Evolutionary conservation across 2,329 filamentous ascomycete species (phyloP), one percentile per base, ranked within the genome.

Genomic region (Hymenoscyphus infarciens): DNA sequence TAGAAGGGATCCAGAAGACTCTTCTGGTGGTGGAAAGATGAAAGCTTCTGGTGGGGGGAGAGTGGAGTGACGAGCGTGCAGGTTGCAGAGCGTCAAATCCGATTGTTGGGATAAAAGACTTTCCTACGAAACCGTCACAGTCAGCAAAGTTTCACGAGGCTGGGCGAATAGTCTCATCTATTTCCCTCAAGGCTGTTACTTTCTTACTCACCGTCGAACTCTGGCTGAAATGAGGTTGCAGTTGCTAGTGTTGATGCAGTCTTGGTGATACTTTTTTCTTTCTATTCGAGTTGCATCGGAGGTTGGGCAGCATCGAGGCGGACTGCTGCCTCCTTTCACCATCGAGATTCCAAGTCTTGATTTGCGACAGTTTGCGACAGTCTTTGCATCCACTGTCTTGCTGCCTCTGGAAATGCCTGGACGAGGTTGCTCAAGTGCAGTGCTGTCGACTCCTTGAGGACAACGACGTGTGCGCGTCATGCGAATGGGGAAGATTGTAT

Each of bases 211-310:
- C 39, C 39, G 22, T 52, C 11, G n/a, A 52, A 52, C 45, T 52
- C 45, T 52, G 45, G 45, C 45, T 52, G 45, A 52, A 22, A 52
- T 52, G 45, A 52, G 45, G 45, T 52, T 52, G 19, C 45, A 52
- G 19, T 52, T 38, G 33, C 3, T 35, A 11, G 7, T 8, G 31
- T 33, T 33, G 31, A 33, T 4, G 31, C 31, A 33, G 31, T 13
- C 33, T 35, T 35, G 45, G 45, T 52, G 45, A 52, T 52, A 27
- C 45, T 25, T 22, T 25, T 22, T 22, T 22, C 35, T 38, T 3
- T 52, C 19, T 25, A 52, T 22, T 52, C 45, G 19, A 52, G 45
- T 52, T 22, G 15, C 45, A 52, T 52, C 22, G 25, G 22, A 52
- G 45, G 22, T 52, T 52, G 45, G 45, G 45, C 45, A 22, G 7